Percentiles rank a stretch among this genome's conserved stretches.
phyloP scores from a whole-genome alignment of 345 rosid genomes.

The Ceriops decandra region DNA sequence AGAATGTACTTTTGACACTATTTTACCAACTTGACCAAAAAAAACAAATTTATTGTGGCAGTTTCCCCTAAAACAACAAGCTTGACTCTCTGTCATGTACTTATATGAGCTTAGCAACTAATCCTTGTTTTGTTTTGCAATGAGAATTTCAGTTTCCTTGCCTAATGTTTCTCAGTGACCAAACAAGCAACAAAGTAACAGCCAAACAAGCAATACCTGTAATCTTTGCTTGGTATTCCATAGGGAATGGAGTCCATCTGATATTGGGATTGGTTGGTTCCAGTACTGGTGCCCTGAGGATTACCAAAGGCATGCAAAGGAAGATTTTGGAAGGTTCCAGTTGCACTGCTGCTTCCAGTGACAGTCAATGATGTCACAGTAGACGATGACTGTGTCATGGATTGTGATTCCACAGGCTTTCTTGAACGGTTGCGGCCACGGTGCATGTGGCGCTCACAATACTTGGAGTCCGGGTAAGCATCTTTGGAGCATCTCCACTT shows the following conservation, averaged over 20 bases:
- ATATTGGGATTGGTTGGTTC: constrained; percentile 37
- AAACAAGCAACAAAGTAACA: no score
- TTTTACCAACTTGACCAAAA: not conserved
- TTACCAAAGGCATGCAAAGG: constrained; percentile 34
- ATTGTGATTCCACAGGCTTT: constrained; percentile 98
- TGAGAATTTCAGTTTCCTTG: no score
- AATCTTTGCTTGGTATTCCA: constrained; percentile 38
- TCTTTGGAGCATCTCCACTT: constrained; percentile 44
- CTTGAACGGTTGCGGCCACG: constrained; percentile 99
- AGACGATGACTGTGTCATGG: constrained; percentile 37
- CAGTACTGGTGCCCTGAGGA: constrained; percentile 37
- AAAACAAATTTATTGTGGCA: not conserved
- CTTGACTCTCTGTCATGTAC: no score
- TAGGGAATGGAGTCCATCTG: constrained; percentile 41
- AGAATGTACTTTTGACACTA: no score
- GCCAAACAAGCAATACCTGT: constrained; percentile 32
- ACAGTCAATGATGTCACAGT: constrained; percentile 34
- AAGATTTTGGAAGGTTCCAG: constrained; percentile 40
- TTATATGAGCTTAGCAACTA: no score
- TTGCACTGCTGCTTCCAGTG: constrained; percentile 32
- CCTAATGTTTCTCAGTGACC: no score
- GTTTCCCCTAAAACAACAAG: no score
- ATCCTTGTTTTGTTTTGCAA: no score
- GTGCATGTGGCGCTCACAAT: constrained; percentile 99
- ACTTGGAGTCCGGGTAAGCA: constrained; percentile 64